These are phyloP conservation scores for Pseudogymnoascus sp. DNA, from an alignment of 2,329 filamentous ascomycete genomes.

Conservation along the genomic window DNA sequence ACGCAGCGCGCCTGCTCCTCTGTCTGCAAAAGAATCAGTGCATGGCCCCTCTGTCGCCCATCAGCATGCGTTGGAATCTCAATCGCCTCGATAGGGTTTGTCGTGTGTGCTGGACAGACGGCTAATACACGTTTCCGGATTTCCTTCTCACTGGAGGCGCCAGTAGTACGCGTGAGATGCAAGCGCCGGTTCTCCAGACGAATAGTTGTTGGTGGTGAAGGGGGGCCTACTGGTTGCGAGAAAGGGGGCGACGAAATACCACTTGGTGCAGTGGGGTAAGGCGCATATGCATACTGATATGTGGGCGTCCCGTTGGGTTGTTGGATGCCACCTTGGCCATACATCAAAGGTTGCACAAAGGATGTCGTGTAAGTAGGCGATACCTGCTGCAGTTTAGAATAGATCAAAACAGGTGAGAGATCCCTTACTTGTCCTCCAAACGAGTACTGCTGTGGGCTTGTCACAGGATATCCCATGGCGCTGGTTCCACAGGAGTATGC, in stretches of 20 bases:
- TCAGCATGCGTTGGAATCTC: not conserved
- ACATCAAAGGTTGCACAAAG: constrained; percentile 5
- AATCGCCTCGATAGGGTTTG: not conserved
- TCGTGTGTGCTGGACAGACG: not conserved
- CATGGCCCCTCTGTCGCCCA: not conserved
- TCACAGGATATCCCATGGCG: not conserved
- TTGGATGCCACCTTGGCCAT: constrained; percentile 1
- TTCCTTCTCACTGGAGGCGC: constrained; percentile 2
- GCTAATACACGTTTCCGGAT: not conserved
- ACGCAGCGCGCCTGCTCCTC: not conserved
- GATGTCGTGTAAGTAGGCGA: constrained; percentile 2
- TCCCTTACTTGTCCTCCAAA: not conserved
- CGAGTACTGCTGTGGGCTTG: not conserved
- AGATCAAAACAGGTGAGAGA: not conserved
- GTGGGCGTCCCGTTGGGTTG: not conserved
- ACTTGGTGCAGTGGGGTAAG: not conserved
- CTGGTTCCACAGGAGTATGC: not conserved
- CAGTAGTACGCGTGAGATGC: constrained; percentile 2
- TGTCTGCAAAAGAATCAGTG: constrained; percentile 2
- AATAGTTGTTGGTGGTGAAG: not conserved
- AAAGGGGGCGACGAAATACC: not conserved
- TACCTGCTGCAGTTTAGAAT: not conserved
- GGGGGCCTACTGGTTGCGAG: not conserved
- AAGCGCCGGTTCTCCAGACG: not conserved
- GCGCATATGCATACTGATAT: constrained; percentile 6